Base-by-base conservation (phyloP, 805 yeast species). In the Pichia heedii region DNA sequence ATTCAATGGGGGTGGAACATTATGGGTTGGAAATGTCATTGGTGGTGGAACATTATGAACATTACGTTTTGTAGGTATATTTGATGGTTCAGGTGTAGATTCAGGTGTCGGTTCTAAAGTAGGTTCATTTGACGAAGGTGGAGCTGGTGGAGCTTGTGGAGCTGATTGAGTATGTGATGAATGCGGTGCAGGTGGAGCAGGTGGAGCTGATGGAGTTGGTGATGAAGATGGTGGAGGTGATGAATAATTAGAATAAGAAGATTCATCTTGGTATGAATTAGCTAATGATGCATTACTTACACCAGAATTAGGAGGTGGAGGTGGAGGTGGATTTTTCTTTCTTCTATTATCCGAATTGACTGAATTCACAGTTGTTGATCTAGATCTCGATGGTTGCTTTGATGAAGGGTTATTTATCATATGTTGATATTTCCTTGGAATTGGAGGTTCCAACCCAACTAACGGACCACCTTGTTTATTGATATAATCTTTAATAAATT, bases 371-470 rank as follows among this genome's bases (percentile, higher is more conserved):
- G 52, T 47, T 13, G 43, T 36, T 7, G 50, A 40, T 21, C 48
- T 40, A 12, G 51, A 48, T 22, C 47, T 48, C 44, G 48, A 33
- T 24, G 41, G 41, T 16, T 26, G 18, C 15, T 50, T 47, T 36
- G 36, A 24, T 6, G 27, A 24, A 7, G 9, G 27, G 12, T 24
- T 29, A 29, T 29, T 29, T 10, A 29, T 15, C 32, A 29, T 29
- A 29, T 55, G 51, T 46, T 74, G 79, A 43, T 62, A 68, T 51
- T 70, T 73, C 50, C 90, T 69, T 4, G 93, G 94, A 41, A 85
- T 67, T 15, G 95, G 95, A 5, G 94, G 94, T 56, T 85, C 94
- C 22, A 82, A 63, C 1, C 94, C 94, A 24, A 82, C 82, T 61
- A 90, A 66, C 27, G 93, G 81, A 20, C 89, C 84, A 43, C 93